Evolutionary conservation across 75 land plant species (phyloP), one percentile per base, ranked within the genome.

Genomic region (Gnetum montanum): DNA sequence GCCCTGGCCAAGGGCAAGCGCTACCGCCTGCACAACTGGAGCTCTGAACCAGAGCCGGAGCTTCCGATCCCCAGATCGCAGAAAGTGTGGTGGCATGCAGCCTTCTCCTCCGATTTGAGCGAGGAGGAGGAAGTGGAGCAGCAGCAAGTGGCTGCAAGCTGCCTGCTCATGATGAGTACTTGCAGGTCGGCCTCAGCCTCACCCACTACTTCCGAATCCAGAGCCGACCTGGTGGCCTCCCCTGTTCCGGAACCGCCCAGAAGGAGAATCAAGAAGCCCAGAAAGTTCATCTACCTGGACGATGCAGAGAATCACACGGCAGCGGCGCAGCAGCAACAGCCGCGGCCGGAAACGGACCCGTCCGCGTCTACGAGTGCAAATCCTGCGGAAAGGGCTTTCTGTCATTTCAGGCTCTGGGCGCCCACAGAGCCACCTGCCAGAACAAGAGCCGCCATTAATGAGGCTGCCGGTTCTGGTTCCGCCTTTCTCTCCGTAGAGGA

Each of bases 381-480:
- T 62, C 70, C 0, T 78, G 81, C 55, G 36, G 36, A 43, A 47
- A 63, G 16, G 22, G 30, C 30, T 78, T 78, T 45, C 6, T 34
- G 2, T 67, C 81, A 6, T 68, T 68, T 31, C 81, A 78, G 34
- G 81, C 81, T 8, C 65, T 78, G 0, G 81, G 81, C 6, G 81
- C 78, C 28, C 81, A 78, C 58, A 49, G 75, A 19, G 62, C 76
- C 7, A 67, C 78, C 24, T 53, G 55, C 36, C 54, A 50, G 19
- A 8, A 46, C 48, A 46, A 46, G 48, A n/a, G n/a, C n/a, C n/a
- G n/a, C n/a, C n/a, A n/a, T n/a, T n/a, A 18, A 41, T 15, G 43
- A 40, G 4, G 43, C 43, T 15, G 43, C n/a, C 16, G 5, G 18
- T 15, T 41, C 4, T 5, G 13, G 16, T 15, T 6, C 16, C 43